Evolutionary conservation across 495 filamentous ascomycete genomes (phyloP), one percentile per base, ranked within the genome.

Genomic region (Penicillium angulare): DNA sequence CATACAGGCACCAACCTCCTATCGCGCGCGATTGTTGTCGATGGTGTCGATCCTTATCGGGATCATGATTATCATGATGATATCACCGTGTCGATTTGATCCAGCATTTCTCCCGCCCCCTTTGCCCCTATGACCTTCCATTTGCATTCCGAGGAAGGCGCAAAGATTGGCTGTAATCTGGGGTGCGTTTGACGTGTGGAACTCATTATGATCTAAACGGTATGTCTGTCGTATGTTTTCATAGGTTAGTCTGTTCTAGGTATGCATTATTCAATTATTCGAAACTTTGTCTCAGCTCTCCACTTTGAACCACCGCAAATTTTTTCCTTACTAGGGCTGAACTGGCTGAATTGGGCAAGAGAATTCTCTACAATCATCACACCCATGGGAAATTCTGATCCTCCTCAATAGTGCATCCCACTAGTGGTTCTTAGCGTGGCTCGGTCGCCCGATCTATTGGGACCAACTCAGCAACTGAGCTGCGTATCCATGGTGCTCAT

Each of bases 321-420:
- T 31, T 2, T 12, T 9, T 6, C 2, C 13, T 31, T 6, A 31
- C 13, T 31, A 41, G 21, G 38, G 38, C 38, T 41, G 38, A 41
- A 40, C 12, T 38, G 34, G 34, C 16, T 17, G n/a, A 38, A n/a
- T 5, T 4, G 13, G 26, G 12, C 12, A 29, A 6, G 26, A 29
- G 32, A 34, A 34, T 10, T 34, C 32, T 34, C 34, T 34, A 38
- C 22, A n/a, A n/a, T n/a, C n/a, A n/a, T n/a, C n/a, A n/a, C n/a
- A n/a, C n/a, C 49, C 55, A 57, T 57, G 55, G 55, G n/a, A 40
- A 38, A 23, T 16, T 32, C n/a, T 39, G 36, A 55, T 50, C 35
- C 44, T 24, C 41, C 35, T 47, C 52, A 53, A 62, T 63, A 59
- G 59, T 39, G 52, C 45, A 53, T 24, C 22, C 59, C 56, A 49